These are phyloP conservation scores for Petasospora fabianii DNA, from an alignment of 1,139 yeast species.

Conservation along the genomic window DNA sequence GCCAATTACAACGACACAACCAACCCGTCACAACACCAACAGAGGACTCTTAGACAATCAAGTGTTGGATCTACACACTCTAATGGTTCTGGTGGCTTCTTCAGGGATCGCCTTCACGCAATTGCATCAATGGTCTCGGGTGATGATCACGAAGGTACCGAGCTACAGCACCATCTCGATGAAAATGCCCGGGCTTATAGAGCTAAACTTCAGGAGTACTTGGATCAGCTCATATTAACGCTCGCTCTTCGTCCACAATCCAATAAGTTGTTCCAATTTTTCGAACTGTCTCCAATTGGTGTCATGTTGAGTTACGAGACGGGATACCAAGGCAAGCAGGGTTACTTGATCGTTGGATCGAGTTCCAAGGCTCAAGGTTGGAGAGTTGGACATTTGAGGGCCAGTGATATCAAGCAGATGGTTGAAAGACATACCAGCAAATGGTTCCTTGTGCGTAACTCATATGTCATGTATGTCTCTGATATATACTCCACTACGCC, in stretches of 20 bases:
- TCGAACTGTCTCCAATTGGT: conserved; percentile 87
- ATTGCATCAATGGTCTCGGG: conserved; percentile 17
- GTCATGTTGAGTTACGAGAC: conserved; percentile 79
- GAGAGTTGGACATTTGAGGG: conserved; percentile 87
- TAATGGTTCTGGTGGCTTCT: conserved; percentile 6
- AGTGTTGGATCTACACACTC: conserved; percentile 5
- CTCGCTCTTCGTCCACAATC: conserved; percentile 77
- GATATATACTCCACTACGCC: conserved; percentile 85
- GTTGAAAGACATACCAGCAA: conserved; percentile 84
- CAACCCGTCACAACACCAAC: background rate
- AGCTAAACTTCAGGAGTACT: conserved; percentile 53
- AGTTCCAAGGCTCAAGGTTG: conserved; percentile 89
- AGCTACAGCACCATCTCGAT: background rate
- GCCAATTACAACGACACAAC: background rate
- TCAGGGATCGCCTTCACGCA: conserved; percentile 17
- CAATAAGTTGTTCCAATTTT: conserved; percentile 75
- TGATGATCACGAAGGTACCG: conserved; percentile 4
- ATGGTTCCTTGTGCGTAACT: conserved; percentile 85
- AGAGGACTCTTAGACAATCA: background rate
- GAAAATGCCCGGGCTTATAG: conserved; percentile 14
- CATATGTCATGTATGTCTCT: conserved; percentile 82
- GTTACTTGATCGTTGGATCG: conserved; percentile 73
- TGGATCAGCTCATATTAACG: conserved; percentile 54
- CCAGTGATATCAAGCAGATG: conserved; percentile 79
- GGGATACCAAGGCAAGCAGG: conserved; percentile 85